These are phyloP conservation scores for Reticulascus tulasneorum DNA, from an alignment of 2,329 filamentous ascomycete species.

Conservation along the genomic window DNA sequence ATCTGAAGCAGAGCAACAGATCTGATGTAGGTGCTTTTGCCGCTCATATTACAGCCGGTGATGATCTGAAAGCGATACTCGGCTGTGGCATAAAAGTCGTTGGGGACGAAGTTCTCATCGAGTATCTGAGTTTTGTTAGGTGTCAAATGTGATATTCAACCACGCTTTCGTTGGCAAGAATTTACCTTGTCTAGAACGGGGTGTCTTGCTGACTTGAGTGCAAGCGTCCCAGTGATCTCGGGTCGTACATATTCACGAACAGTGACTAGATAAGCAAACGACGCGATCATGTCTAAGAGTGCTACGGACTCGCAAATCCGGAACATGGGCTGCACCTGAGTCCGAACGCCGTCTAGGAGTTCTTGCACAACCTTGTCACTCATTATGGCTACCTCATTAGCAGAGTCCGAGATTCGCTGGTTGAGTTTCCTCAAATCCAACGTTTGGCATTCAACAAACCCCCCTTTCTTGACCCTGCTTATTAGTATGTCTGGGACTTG, in stretches of 20 bases:
- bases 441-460: conserved; percentile 83
- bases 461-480: conserved; percentile 69
- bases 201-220: conserved; percentile 71
- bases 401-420: conserved; percentile 71
- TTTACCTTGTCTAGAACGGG: conserved; percentile 68
- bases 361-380: conserved; percentile 73
- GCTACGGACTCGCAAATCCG: conserved; percentile 82
- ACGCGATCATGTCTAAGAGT: conserved; percentile 78
- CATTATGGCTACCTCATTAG: conserved; percentile 77
- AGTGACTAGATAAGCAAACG: conserved; percentile 72
- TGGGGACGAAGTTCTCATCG: conserved; percentile 68
- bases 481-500: conserved; percentile 67
- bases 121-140: not conserved
- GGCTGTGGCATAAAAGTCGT: conserved; percentile 81
- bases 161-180: not conserved
- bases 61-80: conserved; percentile 87
- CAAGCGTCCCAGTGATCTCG: conserved; percentile 63
- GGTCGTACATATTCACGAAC: conserved; percentile 59
- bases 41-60: conserved; percentile 97
- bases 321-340: conserved; percentile 70
- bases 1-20: conserved; percentile 78
- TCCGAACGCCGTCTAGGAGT: conserved; percentile 68
- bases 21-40: conserved; percentile 93
- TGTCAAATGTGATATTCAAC: not conserved
- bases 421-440: conserved; percentile 79